These are phyloP conservation scores for Lasiosphaeria miniovina DNA, from an alignment of 495 filamentous ascomycete genomes.

Conservation along the genomic window DNA sequence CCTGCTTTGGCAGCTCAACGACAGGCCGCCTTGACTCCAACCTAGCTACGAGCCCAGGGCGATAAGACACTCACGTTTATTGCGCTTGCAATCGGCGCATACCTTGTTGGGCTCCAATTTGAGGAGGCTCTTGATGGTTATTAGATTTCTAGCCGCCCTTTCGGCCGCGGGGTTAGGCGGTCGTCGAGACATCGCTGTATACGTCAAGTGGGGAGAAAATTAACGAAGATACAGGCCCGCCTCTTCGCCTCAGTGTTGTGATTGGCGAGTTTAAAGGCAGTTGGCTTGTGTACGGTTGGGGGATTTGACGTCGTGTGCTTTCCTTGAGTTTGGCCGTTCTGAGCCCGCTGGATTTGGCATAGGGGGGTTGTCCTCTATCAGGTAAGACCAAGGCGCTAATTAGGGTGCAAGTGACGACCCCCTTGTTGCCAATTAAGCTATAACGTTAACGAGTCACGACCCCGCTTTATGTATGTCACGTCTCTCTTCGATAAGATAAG, in stretches of 20 bases:
- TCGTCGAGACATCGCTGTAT: constrained; percentile 77
- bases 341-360: not conserved
- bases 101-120: constrained; percentile 93
- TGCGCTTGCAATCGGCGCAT: constrained; percentile 97
- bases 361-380: not conserved
- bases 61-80: constrained; percentile 70
- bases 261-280: not conserved
- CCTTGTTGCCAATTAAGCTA: not conserved
- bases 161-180: constrained; percentile 61
- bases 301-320: constrained; percentile 1
- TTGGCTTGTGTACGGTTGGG: not conserved
- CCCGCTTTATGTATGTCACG: not conserved
- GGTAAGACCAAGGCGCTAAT: not conserved
- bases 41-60: too few species aligned
- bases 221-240: not conserved
- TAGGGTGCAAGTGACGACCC: not conserved
- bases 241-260: not conserved
- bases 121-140: constrained; percentile 85
- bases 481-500: not conserved
- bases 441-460: not conserved
- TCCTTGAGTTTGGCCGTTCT: not conserved
- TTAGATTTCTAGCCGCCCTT: constrained; percentile 71
- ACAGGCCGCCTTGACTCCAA: not conserved
- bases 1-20: not conserved
- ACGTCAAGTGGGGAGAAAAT: not conserved